Conservation (phyloP, 495 filamentous ascomycete species). For the Penicillium maclennaniae region DNA sequence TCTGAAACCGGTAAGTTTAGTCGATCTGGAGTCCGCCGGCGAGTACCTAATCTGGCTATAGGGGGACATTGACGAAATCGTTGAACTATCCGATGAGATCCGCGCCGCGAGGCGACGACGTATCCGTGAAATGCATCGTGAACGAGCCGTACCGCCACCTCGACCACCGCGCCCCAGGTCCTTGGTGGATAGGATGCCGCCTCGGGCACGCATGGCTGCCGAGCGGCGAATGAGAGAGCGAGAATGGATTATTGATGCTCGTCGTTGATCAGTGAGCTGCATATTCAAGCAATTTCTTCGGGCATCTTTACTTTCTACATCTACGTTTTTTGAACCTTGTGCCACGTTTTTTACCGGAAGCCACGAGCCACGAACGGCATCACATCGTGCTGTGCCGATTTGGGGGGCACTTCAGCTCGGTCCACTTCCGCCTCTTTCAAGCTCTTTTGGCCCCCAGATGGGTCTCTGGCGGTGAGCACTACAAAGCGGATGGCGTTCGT, state of each 20-base stretch:
- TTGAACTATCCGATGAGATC: conserved; percentile 78
- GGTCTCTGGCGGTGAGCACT: background rate
- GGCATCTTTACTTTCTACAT: background rate
- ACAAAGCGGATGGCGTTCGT: background rate
- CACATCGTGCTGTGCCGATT: background rate
- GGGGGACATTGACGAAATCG: conserved; percentile 82
- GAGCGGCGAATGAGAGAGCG: conserved; percentile 19
- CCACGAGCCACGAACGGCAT: background rate
- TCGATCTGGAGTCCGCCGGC: background rate
- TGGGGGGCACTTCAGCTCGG: background rate
- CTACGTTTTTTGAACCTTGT: background rate
- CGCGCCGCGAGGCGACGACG: conserved; percentile 70
- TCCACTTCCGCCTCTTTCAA: background rate
- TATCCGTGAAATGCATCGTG: conserved; percentile 76
- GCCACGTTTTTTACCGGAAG: background rate
- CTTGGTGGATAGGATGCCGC: conserved; percentile 13
- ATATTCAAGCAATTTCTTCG: background rate
- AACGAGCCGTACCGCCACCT: conserved; percentile 51
- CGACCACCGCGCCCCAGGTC: conserved; percentile 15
- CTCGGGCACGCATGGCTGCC: conserved; percentile 9
- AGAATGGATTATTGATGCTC: conserved; percentile 20
- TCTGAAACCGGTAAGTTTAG: conserved; percentile 70
- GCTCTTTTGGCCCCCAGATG: background rate
- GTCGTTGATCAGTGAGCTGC: background rate
- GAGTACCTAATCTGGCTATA: conserved; percentile 32